phyloP scores from a whole-genome alignment of 495 filamentous ascomycete species.

The Aspergillus homomorphus region DNA sequence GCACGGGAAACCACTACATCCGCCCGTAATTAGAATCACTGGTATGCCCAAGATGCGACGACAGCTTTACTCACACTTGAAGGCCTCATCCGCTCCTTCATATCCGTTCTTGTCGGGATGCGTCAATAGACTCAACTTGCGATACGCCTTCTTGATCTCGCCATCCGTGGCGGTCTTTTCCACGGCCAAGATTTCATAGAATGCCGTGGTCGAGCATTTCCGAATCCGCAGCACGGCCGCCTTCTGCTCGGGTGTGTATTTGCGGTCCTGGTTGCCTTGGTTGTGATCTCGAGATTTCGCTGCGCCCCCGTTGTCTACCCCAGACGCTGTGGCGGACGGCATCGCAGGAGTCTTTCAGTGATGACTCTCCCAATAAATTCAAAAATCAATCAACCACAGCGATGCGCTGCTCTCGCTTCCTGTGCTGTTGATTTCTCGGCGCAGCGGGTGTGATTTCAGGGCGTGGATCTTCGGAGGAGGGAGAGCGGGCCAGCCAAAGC shows the following conservation, averaged over 20 bases:
- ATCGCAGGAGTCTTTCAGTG: slow-evolving; percentile 43
- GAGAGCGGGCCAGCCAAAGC: slow-evolving; percentile 9
- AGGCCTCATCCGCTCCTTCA: slow-evolving; percentile 92
- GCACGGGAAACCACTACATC: slow-evolving; percentile 80
- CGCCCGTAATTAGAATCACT: slow-evolving; percentile 1
- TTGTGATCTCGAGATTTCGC: slow-evolving; percentile 81
- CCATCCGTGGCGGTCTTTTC: slow-evolving; percentile 69
- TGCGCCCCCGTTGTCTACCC: slow-evolving; percentile 59
- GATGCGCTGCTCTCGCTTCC: background rate
- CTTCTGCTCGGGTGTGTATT: slow-evolving; percentile 87
- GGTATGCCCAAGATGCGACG: background rate
- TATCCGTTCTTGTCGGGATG: slow-evolving; percentile 99
- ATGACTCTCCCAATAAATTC: background rate
- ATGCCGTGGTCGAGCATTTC: slow-evolving; percentile 77
- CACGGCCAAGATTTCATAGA: slow-evolving; percentile 87
- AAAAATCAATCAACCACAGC: background rate
- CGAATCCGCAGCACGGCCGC: slow-evolving; percentile 83
- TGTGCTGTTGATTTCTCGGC: background rate
- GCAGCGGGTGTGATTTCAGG: background rate
- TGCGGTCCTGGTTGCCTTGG: slow-evolving; percentile 88
- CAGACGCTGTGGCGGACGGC: slow-evolving; percentile 75
- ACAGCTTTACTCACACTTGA: slow-evolving; percentile 66
- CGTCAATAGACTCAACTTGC: slow-evolving; percentile 86
- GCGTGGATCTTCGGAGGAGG: slow-evolving; percentile 23
- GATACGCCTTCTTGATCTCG: slow-evolving; percentile 96